Conservation (phyloP, 768 basidiomycete species). For the Chlorophyllum brunneum region DNA sequence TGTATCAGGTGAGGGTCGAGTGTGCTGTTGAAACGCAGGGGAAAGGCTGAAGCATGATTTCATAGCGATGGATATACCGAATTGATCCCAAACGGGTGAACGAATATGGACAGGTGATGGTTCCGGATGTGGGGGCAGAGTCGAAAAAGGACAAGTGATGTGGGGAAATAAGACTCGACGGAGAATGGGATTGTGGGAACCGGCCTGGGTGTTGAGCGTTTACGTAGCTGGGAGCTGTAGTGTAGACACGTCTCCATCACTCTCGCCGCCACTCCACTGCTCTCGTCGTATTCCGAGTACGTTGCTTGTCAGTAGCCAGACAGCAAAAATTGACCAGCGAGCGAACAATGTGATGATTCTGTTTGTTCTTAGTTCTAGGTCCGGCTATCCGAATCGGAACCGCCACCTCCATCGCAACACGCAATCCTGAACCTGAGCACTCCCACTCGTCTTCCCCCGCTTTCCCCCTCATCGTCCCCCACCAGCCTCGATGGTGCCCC, state of each 20-base stretch:
- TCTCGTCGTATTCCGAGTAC: not conserved
- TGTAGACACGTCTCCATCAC: slow-evolving; percentile 11
- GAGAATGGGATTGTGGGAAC: slow-evolving; percentile 12
- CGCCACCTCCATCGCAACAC: slow-evolving; percentile 23
- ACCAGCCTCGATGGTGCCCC: slow-evolving; percentile 28
- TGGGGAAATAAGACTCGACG: slow-evolving; percentile 10
- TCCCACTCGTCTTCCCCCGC: slow-evolving; percentile 15
- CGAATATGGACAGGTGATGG: slow-evolving; percentile 89
- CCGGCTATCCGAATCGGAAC: slow-evolving; percentile 40
- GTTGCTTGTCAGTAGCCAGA: not conserved
- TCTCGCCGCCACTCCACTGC: slow-evolving; percentile 8
- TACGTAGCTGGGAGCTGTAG: slow-evolving; percentile 13
- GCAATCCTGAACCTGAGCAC: slow-evolving; percentile 17
- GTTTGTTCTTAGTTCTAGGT: slow-evolving; percentile 20
- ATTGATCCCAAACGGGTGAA: slow-evolving; percentile 93
- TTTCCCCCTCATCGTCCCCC: slow-evolving; percentile 11
- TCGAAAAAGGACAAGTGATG: slow-evolving; percentile 53
- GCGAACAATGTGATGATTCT: slow-evolving; percentile 4
- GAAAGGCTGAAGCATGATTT: slow-evolving; percentile 16
- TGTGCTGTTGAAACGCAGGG: slow-evolving; percentile 11
- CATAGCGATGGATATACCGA: slow-evolving; percentile 94
- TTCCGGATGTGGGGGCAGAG: slow-evolving; percentile 40
- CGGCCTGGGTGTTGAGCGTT: slow-evolving; percentile 7
- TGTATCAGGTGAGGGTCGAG: slow-evolving; percentile 75
- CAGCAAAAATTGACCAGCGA: slow-evolving; percentile 2